These are phyloP conservation scores for Adansonia madagascariensis DNA, from an alignment of 441 rosid genomes.

Conservation along the genomic window DNA sequence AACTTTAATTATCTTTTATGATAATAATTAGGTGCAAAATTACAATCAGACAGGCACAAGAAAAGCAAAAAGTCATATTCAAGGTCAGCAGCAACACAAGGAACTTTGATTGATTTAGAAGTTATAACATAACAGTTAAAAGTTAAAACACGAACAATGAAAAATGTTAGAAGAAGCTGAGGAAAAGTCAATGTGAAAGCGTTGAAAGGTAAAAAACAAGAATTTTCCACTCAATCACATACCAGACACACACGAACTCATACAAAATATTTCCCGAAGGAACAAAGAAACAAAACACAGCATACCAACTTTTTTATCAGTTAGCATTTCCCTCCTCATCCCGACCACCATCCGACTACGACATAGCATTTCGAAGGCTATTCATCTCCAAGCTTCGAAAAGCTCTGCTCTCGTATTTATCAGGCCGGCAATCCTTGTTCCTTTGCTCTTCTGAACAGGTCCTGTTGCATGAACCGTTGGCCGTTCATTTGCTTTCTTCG, in stretches of 20 bases:
- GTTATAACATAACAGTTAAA: neutral
- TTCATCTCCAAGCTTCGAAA: slow-evolving; percentile 80
- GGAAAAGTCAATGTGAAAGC: slow-evolving; percentile 26
- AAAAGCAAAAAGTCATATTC: neutral
- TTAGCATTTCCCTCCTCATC: slow-evolving; percentile 21
- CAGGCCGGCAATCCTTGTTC: slow-evolving; percentile 47
- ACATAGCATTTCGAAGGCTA: neutral
- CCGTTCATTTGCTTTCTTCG: slow-evolving; percentile 39
- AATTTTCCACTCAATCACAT: slow-evolving; percentile 29
- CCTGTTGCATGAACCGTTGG: slow-evolving; percentile 32
- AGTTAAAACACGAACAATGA: slow-evolving; percentile 6
- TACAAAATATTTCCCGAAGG: slow-evolving; percentile 33
- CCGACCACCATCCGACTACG: neutral
- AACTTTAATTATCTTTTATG: too few relatives aligned
- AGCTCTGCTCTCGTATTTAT: slow-evolving; percentile 66
- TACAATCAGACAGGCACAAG: neutral
- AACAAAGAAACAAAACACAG: slow-evolving; percentile 20
- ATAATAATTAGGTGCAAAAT: neutral
- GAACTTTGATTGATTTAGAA: slow-evolving; percentile 21
- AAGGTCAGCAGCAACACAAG: neutral
- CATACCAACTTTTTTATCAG: slow-evolving; percentile 35
- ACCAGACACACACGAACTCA: slow-evolving; percentile 29
- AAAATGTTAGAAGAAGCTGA: slow-evolving; percentile 31
- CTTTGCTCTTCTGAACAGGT: slow-evolving; percentile 50
- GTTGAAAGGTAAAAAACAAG: slow-evolving; percentile 7